These are phyloP conservation scores for Cordyceps javanica DNA, from an alignment of 2,329 filamentous ascomycete species.

Conservation along the genomic window DNA sequence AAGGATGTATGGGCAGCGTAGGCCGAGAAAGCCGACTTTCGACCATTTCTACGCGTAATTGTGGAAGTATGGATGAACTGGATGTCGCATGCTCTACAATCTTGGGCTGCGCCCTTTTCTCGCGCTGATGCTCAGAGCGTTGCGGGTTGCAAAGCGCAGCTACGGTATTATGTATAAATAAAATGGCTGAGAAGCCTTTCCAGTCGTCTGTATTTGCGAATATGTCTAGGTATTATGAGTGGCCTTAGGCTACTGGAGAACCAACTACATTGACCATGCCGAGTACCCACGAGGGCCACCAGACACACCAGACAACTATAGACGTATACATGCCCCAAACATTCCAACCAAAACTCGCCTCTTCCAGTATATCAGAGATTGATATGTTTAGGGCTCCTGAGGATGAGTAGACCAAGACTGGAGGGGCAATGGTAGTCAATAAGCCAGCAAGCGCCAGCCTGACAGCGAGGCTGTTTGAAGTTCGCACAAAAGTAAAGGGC, in stretches of 20 bases:
- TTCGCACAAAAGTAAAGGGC: conserved; percentile 70
- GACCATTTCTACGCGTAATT: background rate
- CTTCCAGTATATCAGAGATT: conserved; percentile 55
- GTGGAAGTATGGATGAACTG: background rate
- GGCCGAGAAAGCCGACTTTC: background rate
- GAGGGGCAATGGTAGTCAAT: conserved; percentile 57
- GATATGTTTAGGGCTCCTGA: conserved; percentile 33
- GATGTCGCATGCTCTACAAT: background rate
- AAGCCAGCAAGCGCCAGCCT: conserved; percentile 41
- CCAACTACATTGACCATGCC: conserved; percentile 52
- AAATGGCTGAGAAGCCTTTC: background rate
- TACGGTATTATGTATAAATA: conserved; percentile 4
- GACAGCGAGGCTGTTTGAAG: conserved; percentile 34
- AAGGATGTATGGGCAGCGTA: conserved; percentile 94
- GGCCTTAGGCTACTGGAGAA: background rate
- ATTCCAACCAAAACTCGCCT: conserved; percentile 81
- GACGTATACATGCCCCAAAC: conserved; percentile 86
- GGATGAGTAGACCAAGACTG: conserved; percentile 45
- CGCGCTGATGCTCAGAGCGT: background rate
- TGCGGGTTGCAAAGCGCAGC: background rate
- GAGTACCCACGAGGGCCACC: conserved; percentile 88
- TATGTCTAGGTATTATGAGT: background rate
- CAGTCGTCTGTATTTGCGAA: background rate
- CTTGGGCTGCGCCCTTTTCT: background rate
- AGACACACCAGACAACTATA: conserved; percentile 87